These are phyloP conservation scores for Clonostachys sp. DNA, from an alignment of 2,329 filamentous ascomycete species.

Conservation along the genomic window DNA sequence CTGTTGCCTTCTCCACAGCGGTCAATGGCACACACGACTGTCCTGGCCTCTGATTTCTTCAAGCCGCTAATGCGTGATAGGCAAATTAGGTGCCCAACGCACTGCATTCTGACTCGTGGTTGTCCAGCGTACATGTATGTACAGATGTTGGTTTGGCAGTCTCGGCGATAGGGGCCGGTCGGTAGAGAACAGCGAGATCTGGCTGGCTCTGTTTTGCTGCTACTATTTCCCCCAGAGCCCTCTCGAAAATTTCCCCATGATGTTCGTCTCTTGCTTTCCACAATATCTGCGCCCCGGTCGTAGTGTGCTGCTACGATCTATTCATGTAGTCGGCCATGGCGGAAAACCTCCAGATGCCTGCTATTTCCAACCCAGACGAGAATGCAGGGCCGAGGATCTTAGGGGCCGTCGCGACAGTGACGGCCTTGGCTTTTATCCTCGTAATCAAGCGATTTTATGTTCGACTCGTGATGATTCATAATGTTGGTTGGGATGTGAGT, in stretches of 20 bases:
- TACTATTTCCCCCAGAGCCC: too few species aligned
- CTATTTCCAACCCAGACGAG: slow-evolving; percentile 21
- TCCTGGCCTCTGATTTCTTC: too few species aligned
- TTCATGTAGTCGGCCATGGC: slow-evolving; percentile 8
- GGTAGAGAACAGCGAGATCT: too few species aligned
- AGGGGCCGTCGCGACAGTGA: slow-evolving; percentile 29
- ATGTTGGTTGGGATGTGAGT: slow-evolving; percentile 39
- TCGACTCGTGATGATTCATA: slow-evolving; percentile 36
- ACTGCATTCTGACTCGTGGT: too few species aligned
- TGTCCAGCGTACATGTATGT: too few species aligned
- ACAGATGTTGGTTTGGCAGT: not conserved
- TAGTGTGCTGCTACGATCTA: not conserved
- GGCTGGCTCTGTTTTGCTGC: too few species aligned
- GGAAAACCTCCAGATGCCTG: slow-evolving; percentile 6
- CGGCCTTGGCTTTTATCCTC: slow-evolving; percentile 25
- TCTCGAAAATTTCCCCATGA: not conserved
- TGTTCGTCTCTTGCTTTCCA: slow-evolving; percentile 15
- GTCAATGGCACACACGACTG: too few species aligned
- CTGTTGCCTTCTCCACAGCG: too few species aligned
- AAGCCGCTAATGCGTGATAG: too few species aligned
- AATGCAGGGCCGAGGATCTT: slow-evolving; percentile 30
- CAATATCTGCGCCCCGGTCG: not conserved
- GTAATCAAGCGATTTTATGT: slow-evolving; percentile 40
- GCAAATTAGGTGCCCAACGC: too few species aligned
- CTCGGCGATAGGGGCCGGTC: too few species aligned